Percentiles rank a stretch among this genome's conserved stretches.
phyloP scores from a whole-genome alignment of 2,329 filamentous ascomycete genomes.

The Botrytis byssoidea region DNA sequence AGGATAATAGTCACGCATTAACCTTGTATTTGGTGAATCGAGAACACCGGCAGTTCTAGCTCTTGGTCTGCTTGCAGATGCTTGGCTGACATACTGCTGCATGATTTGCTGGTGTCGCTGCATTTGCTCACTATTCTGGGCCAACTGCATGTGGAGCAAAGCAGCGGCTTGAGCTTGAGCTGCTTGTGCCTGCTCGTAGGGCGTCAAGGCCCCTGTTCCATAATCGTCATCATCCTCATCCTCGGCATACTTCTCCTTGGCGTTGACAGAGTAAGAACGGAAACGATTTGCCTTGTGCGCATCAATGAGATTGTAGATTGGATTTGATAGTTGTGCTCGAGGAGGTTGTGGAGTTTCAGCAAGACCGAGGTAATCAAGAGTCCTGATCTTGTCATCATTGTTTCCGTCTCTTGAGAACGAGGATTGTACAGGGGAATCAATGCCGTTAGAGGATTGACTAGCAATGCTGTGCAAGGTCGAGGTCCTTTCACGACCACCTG shows the following conservation, averaged over 20 bases:
- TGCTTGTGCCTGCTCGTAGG: conserved; percentile 47
- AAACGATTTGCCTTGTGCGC: conserved; percentile 72
- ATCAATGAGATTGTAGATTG: conserved; percentile 65
- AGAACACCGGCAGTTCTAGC: conserved; percentile 89
- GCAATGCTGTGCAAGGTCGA: conserved; percentile 80
- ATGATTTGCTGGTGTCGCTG: conserved; percentile 87
- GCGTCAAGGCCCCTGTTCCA: conserved; percentile 44
- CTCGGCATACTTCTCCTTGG: conserved; percentile 94
- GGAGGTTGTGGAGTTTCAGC: conserved; percentile 87
- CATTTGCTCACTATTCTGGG: conserved; percentile 52
- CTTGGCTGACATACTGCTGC: conserved; percentile 85
- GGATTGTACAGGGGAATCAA: conserved; percentile 82
- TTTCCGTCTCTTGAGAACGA: conserved; percentile 82
- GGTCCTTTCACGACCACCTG: conserved; percentile 74
- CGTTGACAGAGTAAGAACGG: conserved; percentile 97
- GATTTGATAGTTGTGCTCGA: conserved; percentile 69
- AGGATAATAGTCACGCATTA: conserved; percentile 71
- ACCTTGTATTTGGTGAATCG: conserved; percentile 51
- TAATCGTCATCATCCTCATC: conserved; percentile 79
- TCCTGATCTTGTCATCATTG: conserved; percentile 85
- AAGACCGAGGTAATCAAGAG: conserved; percentile 90
- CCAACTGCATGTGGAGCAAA: conserved; percentile 59
- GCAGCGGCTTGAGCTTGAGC: conserved; percentile 47
- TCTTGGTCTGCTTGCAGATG: conserved; percentile 76
- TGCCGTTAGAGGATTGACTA: conserved; percentile 87